Base-by-base conservation (phyloP, 1,284 basidiomycete species). In the Pyrrhoderma noxium region DNA sequence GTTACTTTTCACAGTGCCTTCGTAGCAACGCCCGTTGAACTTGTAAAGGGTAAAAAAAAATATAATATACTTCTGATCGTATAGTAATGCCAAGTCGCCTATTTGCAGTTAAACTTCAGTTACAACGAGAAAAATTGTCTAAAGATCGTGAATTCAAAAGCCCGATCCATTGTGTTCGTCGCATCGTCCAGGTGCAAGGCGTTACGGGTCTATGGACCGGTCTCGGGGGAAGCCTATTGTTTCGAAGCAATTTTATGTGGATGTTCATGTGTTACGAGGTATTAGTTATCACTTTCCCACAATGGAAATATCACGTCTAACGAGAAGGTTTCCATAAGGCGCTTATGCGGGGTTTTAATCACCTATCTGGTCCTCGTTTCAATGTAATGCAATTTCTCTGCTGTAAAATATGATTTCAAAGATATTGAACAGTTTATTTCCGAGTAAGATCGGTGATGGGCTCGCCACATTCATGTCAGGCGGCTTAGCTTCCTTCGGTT, bases 1-100 rank as follows among this genome's bases (percentile, higher is more conserved):
- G n/a, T 21, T 21, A 45, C 14, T 8, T 22, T 36, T 27, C 37
- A 35, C 36, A 85, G 82, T 60, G 74, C 81, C 14, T 59, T 84
- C 18, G 65, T 89, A 21, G 82, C 84, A 2, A 85, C 82, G 1
- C 87, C 87, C 0, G 74, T 89, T 44, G 87, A 89, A 60, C 72
- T 80, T 48, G 64, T 87, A 47, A 87, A 86, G 76, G 80, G 82
- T 80, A 40, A 38, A 52, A 41, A 14, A 40, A 40, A 40, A n/a
- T 31, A 5, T 45, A 45, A 54, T 13, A 18, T 37, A 34, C 37
- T 54, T 23, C 42, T 35, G 41, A 13, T 40, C 5, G 11, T 9
- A 7, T 5, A 31, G 27, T 5, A 31, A 31, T 5, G 5, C 27
- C 27, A 31, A 31, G 27, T 21, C 41, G 21, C 48, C 16, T 43